phyloP scores from a whole-genome alignment of 176 grass and related monocot genomes.

The Dendrocalamus sinicus region DNA sequence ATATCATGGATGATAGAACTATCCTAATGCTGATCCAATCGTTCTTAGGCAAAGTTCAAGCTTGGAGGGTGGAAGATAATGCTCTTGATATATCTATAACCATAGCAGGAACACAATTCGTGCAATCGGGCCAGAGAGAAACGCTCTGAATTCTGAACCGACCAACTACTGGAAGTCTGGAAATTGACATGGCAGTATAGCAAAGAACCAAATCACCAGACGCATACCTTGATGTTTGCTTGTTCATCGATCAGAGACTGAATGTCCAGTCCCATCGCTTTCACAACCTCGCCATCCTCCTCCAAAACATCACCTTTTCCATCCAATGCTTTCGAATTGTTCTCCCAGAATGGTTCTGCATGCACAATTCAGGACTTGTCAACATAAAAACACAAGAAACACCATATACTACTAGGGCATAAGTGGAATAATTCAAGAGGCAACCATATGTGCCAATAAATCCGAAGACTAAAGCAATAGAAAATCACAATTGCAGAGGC shows the following conservation, averaged over 20 bases:
- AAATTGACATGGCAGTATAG: background rate
- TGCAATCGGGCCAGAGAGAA: background rate
- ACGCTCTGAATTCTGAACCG: background rate
- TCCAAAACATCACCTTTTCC: slow-evolving; percentile 34
- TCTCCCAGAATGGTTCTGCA: slow-evolving; percentile 45
- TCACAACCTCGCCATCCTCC: slow-evolving; percentile 19
- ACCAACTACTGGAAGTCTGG: background rate
- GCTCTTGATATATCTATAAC: background rate
- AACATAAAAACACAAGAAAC: slow-evolving; percentile 12
- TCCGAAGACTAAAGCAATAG: background rate
- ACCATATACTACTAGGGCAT: background rate
- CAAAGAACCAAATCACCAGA: background rate
- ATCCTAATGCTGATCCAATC: background rate
- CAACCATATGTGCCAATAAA: background rate
- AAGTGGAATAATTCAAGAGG: background rate
- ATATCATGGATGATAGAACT: background rate
- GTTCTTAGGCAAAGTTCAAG: background rate
- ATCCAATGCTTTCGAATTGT: slow-evolving; percentile 32
- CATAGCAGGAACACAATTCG: background rate
- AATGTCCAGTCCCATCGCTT: slow-evolving; percentile 49
- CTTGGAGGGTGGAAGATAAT: background rate
- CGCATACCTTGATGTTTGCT: slow-evolving; percentile 46
- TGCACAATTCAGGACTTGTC: background rate
- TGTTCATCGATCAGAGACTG: slow-evolving; percentile 53
- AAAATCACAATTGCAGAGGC: background rate